Evolutionary conservation across 441 rosid genomes (phyloP).

Genomic region (Pelargonium fulgidum): DNA sequence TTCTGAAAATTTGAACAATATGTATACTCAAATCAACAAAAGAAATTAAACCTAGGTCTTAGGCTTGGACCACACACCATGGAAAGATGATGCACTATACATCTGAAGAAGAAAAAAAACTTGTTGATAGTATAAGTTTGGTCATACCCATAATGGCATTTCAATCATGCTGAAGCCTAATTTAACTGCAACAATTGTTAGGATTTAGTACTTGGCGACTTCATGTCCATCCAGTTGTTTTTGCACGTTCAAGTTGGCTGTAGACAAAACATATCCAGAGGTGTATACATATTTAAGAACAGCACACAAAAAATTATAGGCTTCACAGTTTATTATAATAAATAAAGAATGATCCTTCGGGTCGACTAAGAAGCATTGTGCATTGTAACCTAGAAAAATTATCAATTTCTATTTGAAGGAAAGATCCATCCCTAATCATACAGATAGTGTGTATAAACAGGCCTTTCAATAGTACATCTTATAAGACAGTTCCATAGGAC

Average conservation of each 20-base stretch:
- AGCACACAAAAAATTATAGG: conserved; percentile 14
- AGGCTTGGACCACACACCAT: background rate
- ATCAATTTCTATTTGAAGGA: background rate
- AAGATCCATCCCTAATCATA: background rate
- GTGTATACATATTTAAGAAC: conserved; percentile 7
- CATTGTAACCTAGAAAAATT: conserved; percentile 20
- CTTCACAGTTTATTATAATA: conserved; percentile 7
- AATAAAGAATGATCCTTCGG: conserved; percentile 1
- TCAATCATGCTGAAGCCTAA: background rate
- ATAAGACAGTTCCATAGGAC: background rate
- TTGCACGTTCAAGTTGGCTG: conserved; percentile 7
- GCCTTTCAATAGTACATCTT: background rate
- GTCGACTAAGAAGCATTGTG: conserved; percentile 16
- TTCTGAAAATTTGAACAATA: background rate
- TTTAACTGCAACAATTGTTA: conserved; percentile 7
- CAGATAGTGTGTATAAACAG: background rate
- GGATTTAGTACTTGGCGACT: conserved; percentile 6
- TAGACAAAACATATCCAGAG: conserved; percentile 15
- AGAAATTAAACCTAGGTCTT: background rate
- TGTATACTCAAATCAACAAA: background rate
- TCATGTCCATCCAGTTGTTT: conserved; percentile 9
- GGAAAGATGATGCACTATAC: background rate
- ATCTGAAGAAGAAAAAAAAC: conserved; percentile 7
- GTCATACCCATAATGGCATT: background rate
- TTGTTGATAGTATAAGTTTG: background rate